Evolutionary conservation across 805 yeast genomes (phyloP).

Genomic region (Wickerhamia fluorescens): DNA sequence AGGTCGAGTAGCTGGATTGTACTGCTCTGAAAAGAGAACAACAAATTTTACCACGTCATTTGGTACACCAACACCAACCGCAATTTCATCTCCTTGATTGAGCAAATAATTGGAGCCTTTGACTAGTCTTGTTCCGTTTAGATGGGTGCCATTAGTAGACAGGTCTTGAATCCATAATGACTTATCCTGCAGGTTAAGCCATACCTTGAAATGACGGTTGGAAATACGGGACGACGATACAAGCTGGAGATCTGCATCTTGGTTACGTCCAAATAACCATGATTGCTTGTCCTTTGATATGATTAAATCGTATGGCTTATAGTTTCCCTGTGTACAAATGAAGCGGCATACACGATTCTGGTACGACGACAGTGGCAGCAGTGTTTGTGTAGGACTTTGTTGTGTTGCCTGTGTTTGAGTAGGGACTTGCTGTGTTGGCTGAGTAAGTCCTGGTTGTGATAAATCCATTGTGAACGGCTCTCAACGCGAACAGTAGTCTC

Average conservation of each 20-base stretch:
- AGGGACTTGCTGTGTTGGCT: slow-evolving; percentile 14
- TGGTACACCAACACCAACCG: slow-evolving; percentile 81
- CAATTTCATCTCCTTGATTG: slow-evolving; percentile 88
- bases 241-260: slow-evolving; percentile 55
- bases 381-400: slow-evolving; percentile 9
- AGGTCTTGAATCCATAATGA: slow-evolving; percentile 60
- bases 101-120: slow-evolving; percentile 75
- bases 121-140: slow-evolving; percentile 67
- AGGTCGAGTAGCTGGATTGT: slow-evolving; percentile 25
- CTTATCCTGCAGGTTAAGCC: slow-evolving; percentile 54
- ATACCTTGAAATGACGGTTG: slow-evolving; percentile 64
- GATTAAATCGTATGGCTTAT: slow-evolving; percentile 39
- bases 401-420: slow-evolving; percentile 4
- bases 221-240: slow-evolving; percentile 58
- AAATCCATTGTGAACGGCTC: no score
- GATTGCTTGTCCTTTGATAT: slow-evolving; percentile 26
- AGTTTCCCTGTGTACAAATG: slow-evolving; percentile 55
- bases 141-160: slow-evolving; percentile 89
- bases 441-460: no score
- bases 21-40: slow-evolving; percentile 40
- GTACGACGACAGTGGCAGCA: slow-evolving; percentile 28
- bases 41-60: slow-evolving; percentile 55
- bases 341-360: slow-evolving; percentile 44
- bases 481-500: no score
- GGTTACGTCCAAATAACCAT: slow-evolving; percentile 76